Evolutionary conservation across 257 asterid species (phyloP).

Genomic region (Solanum chmielewskii): DNA sequence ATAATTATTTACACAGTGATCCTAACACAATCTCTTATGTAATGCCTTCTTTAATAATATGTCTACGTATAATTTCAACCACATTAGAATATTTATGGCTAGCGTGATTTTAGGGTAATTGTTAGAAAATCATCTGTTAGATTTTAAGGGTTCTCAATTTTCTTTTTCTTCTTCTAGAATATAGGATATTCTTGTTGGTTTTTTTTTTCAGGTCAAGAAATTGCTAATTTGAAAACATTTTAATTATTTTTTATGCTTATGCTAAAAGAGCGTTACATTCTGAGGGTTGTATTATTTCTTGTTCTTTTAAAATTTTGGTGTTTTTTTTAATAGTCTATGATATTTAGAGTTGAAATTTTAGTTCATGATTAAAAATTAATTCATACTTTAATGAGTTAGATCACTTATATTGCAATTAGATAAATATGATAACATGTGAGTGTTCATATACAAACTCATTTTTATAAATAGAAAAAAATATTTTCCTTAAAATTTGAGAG

Average conservation of each 20-base stretch:
- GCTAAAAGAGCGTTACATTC: background rate
- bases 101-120: background rate
- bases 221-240: background rate
- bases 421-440: too few species aligned
- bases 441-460: background rate
- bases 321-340: background rate
- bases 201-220: background rate
- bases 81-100: background rate
- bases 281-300: background rate
- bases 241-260: background rate
- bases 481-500: background rate
- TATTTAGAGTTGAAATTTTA: background rate
- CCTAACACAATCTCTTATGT: too few species aligned
- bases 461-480: too few species aligned
- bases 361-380: too few species aligned
- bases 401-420: background rate
- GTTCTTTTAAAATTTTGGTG: background rate
- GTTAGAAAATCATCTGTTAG: background rate
- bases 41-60: background rate
- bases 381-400: background rate
- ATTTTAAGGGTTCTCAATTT: background rate
- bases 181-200: background rate
- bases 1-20: too few species aligned
- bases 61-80: background rate
- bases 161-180: background rate